phyloP scores from a whole-genome alignment of 306 rosid genomes.

The Argentina anserina region DNA sequence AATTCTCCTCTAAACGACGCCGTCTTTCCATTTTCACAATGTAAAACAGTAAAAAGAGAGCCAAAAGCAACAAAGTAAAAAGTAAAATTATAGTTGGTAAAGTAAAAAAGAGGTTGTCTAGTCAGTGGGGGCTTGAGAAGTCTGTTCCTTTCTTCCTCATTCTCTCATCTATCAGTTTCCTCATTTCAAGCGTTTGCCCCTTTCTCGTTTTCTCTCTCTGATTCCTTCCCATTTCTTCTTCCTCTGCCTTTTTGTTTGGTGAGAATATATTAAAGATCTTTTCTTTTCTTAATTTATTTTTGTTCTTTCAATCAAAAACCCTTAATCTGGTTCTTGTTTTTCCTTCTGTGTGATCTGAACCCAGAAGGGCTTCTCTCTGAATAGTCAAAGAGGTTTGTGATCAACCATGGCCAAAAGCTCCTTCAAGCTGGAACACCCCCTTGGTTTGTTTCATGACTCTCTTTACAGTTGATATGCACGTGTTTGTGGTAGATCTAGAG shows the following conservation, averaged over 20 bases:
- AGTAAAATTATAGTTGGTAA: neutral
- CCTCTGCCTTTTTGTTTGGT: neutral
- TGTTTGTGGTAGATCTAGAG: constrained; percentile 8
- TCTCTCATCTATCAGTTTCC: neutral
- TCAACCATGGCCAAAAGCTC: constrained; percentile 44
- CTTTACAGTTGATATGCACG: neutral
- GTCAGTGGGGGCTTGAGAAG: neutral
- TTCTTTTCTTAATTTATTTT: neutral
- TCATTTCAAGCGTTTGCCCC: neutral
- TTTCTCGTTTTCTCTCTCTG: neutral
- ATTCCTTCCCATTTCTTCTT: neutral
- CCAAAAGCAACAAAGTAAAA: neutral
- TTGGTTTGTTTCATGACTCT: constrained; percentile 28
- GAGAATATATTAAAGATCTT: neutral
- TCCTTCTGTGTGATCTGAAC: neutral
- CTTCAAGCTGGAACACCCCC: constrained; percentile 53
- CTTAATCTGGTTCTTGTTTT: neutral
- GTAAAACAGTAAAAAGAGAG: neutral
- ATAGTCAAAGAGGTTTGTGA: neutral
- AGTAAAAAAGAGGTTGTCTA: neutral
- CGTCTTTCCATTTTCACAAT: neutral
- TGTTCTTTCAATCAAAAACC: neutral
- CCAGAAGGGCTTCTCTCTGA: neutral
- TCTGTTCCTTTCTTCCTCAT: neutral
- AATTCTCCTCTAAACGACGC: neutral